Evolutionary conservation across 495 filamentous ascomycete genomes (phyloP).

Genomic region (Chaetomium cochliodes): DNA sequence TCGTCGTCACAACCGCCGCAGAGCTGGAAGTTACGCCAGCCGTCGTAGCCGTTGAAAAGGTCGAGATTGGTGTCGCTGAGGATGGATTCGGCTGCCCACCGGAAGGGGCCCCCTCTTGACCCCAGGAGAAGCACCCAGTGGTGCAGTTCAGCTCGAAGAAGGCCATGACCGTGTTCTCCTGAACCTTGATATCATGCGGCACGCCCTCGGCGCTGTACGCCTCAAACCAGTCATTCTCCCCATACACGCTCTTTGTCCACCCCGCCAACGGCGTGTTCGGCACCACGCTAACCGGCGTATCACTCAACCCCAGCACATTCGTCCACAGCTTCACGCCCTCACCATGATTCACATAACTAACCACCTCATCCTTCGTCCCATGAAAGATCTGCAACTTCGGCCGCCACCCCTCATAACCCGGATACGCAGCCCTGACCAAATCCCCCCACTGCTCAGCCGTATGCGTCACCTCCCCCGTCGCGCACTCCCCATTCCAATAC

Average conservation of each 20-base stretch:
- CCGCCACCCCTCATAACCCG: conserved; percentile 51
- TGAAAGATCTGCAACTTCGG: conserved; percentile 58
- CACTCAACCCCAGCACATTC: conserved; percentile 45
- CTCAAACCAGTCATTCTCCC: conserved; percentile 43
- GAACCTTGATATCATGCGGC: conserved; percentile 51
- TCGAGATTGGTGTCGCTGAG: background rate
- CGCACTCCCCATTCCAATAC: conserved; percentile 50
- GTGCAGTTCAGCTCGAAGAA: conserved; percentile 50
- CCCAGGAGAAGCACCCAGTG: conserved; percentile 42
- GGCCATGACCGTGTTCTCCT: conserved; percentile 48
- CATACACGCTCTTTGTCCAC: conserved; percentile 52
- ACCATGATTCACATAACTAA: conserved; percentile 49
- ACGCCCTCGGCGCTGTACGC: conserved; percentile 52
- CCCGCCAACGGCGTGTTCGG: conserved; percentile 39
- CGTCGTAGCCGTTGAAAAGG: background rate
- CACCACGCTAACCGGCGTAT: conserved; percentile 34
- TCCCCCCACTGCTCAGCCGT: conserved; percentile 49
- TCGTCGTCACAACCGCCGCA: background rate
- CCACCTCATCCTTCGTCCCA: conserved; percentile 50
- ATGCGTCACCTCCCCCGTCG: conserved; percentile 44
- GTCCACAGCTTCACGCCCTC: conserved; percentile 61
- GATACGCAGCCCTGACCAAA: conserved; percentile 51
- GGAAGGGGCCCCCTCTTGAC: conserved; percentile 27
- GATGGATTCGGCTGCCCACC: background rate
- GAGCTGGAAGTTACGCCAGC: background rate